Conservation (phyloP, 1,284 basidiomycete species). For the Pholiota adiposa region DNA sequence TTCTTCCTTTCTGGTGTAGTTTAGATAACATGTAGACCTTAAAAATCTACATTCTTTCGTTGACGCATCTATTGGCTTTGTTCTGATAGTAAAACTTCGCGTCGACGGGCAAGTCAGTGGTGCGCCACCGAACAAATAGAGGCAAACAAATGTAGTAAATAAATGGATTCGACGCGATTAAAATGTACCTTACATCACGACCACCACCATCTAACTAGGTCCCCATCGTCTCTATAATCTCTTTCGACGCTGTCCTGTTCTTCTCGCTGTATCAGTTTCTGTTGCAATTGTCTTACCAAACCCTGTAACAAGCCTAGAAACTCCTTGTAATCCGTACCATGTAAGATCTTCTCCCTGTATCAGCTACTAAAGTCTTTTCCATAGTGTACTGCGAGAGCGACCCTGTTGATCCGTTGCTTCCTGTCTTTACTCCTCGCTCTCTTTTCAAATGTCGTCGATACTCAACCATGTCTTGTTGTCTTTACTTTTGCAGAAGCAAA, state of each 20-base stretch:
- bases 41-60: no score
- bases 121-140: constrained; percentile 18
- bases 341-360: constrained; percentile 38
- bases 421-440: constrained; percentile 31
- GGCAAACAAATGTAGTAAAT: constrained; percentile 16
- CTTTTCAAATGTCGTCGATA: constrained; percentile 44
- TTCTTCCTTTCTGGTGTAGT: not conserved
- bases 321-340: constrained; percentile 22
- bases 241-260: constrained; percentile 18
- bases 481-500: constrained; percentile 51
- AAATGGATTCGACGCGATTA: constrained; percentile 5
- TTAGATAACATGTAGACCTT: no score
- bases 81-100: no score
- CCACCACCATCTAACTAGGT: constrained; percentile 30
- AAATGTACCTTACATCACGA: constrained; percentile 12
- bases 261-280: constrained; percentile 24
- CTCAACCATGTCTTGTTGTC: constrained; percentile 54
- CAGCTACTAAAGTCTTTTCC: constrained; percentile 27
- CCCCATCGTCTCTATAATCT: no score
- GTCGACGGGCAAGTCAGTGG: no score
- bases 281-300: constrained; percentile 13
- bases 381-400: constrained; percentile 21
- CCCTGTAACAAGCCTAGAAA: constrained; percentile 27
- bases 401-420: constrained; percentile 36
- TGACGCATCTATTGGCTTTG: no score